Percentiles rank a stretch among this genome's conserved stretches.
Conservation (phyloP, 352 stramenopile genomes). For the Phytophthora vignae region DNA sequence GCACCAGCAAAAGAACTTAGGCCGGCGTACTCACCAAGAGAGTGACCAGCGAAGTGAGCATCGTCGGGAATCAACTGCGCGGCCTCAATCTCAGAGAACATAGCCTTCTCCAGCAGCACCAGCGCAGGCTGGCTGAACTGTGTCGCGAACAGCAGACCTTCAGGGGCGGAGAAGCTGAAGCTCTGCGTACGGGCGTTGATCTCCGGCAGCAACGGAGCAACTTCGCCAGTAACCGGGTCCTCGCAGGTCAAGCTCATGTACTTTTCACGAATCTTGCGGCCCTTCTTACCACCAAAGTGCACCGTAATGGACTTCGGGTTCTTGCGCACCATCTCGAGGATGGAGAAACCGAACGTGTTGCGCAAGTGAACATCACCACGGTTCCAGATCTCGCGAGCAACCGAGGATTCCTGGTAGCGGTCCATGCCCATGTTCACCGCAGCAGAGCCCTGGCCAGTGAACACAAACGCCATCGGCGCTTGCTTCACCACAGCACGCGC, state of each 20-base stretch:
- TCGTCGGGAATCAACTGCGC: constrained; percentile 69
- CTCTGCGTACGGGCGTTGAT: constrained; percentile 86
- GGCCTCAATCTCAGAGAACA: constrained; percentile 76
- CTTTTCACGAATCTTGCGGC: constrained; percentile 84
- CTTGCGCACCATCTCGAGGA: constrained; percentile 88
- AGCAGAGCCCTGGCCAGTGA: constrained; percentile 88
- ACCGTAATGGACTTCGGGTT: constrained; percentile 88
- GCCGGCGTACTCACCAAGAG: constrained; percentile 84
- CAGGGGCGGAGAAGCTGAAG: constrained; percentile 81
- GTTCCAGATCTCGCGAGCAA: constrained; percentile 86
- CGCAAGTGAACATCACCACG: constrained; percentile 75
- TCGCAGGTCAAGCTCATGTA: constrained; percentile 84
- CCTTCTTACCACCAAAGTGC: constrained; percentile 87
- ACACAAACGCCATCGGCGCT: constrained; percentile 79
- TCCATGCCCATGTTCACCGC: constrained; percentile 91
- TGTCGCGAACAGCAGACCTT: constrained; percentile 84
- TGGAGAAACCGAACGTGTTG: constrained; percentile 88
- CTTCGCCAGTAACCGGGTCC: constrained; percentile 60
- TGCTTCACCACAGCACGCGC: constrained; percentile 77
- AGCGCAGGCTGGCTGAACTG: constrained; percentile 85
- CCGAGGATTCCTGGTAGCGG: constrained; percentile 72
- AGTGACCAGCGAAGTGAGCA: constrained; percentile 80
- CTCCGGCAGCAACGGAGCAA: constrained; percentile 75
- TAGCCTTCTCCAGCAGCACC: constrained; percentile 82
- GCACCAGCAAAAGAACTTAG: constrained; percentile 74